Percentiles rank a stretch among this genome's conserved stretches.
These are phyloP conservation scores for Rhizopogon vulgaris DNA, from an alignment of 768 basidiomycete species.

Conservation along the genomic window DNA sequence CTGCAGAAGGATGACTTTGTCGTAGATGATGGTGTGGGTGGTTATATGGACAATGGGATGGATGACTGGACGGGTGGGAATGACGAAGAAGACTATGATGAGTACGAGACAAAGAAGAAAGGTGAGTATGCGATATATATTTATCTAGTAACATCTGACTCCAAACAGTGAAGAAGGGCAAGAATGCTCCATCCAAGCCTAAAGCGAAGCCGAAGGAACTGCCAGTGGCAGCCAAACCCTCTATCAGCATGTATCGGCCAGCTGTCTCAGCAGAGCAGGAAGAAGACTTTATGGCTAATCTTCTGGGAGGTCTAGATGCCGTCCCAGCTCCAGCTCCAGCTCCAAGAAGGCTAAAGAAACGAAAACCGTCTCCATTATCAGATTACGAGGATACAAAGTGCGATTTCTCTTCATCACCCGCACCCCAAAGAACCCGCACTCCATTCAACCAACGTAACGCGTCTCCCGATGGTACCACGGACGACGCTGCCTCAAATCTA, in stretches of 20 bases:
- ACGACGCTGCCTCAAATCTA: conserved; percentile 17
- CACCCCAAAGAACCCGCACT: conserved; percentile 29
- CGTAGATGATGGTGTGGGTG: conserved; percentile 85
- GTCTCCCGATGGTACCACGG: conserved; percentile 30
- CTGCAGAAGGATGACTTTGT: conserved; percentile 91
- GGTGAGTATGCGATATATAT: conserved; percentile 21
- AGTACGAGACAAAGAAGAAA: conserved; percentile 29
- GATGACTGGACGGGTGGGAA: conserved; percentile 80
- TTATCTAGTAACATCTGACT: background rate
- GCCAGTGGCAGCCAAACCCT: conserved; percentile 45
- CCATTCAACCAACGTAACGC: conserved; percentile 26
- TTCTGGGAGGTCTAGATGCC: conserved; percentile 70
- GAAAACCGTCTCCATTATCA: conserved; percentile 53
- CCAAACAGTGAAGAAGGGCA: conserved; percentile 22
- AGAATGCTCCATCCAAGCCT: conserved; percentile 23
- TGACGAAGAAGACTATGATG: conserved; percentile 43
- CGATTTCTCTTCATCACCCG: conserved; percentile 33
- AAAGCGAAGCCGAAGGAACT: conserved; percentile 40
- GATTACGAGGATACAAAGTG: conserved; percentile 27
- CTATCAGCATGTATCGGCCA: conserved; percentile 78
- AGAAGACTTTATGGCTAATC: conserved; percentile 79
- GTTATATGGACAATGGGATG: conserved; percentile 95
- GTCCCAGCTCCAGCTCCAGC: conserved; percentile 34
- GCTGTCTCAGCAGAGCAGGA: conserved; percentile 74
- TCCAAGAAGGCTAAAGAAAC: conserved; percentile 45